Evolutionary conservation across 192 early-diverging fungal genomes (phyloP), one percentile per base, ranked within the genome.

Genomic region (Coemansia aciculifera): DNA sequence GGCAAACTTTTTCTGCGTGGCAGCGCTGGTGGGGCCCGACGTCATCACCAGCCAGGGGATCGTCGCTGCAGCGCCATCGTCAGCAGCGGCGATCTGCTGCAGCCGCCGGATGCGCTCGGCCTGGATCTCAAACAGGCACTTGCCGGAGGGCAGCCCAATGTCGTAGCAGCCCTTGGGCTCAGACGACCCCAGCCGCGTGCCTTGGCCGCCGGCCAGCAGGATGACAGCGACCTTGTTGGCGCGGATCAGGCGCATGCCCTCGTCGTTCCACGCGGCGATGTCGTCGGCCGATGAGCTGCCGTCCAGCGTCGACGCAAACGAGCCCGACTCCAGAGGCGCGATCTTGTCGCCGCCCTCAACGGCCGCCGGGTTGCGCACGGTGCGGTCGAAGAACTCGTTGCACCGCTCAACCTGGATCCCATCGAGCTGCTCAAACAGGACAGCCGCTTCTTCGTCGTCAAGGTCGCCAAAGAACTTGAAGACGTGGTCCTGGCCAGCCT

Each of bases 31-130:
- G 17, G 97, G 97, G 8, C 93, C 96, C 43, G 93, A 95, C 51
- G 95, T 96, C 97, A 99, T 99, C 71, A 99, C 89, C 76, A 96
- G 96, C 96, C 96, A 99, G 8, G 97, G 95, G 62, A 99, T 95
- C 24, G 89, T 85, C 39, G 74, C 68, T 5, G 66, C 44, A n/a
- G 80, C 66, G 46, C 72, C 70, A 40, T 78, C 57, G 23, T 44
- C 62, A 46, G 64, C 69, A 12, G 86, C 80, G 23, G 87, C 88
- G 42, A 95, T 59, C 49, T 87, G 77, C 81, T 99, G 94, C 64
- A 99, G 73, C 40, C 89, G 86, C 31, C 88, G 77, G 79, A 99
- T 97, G 56, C 97, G 91, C 84, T 96, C 92, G 15, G 91, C 97
- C 84, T 99, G 97, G 63, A 99, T 81, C 67, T 93, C 92, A 85